These are phyloP conservation scores for Podospora conica DNA, from an alignment of 495 filamentous ascomycete genomes.

Conservation along the genomic window DNA sequence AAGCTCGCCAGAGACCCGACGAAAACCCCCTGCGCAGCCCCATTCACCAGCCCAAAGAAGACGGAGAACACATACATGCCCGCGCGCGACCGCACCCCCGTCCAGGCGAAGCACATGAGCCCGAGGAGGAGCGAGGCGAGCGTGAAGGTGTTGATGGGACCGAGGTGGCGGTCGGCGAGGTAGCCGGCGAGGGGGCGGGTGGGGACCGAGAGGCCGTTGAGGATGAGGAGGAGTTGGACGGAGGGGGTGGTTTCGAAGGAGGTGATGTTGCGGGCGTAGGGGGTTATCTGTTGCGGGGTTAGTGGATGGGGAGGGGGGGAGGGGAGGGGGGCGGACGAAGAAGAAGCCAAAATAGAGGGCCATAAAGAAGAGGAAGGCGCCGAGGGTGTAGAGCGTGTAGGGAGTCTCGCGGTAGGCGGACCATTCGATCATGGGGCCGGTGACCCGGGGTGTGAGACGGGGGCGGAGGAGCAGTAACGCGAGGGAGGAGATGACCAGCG, in stretches of 20 bases:
- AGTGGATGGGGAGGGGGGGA: background rate
- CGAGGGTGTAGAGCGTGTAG: constrained; percentile 34
- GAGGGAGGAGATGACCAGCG: constrained; percentile 27
- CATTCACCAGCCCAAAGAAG: constrained; percentile 36
- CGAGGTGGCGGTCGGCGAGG: constrained; percentile 33
- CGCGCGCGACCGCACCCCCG: constrained; percentile 26
- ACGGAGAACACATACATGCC: constrained; percentile 40
- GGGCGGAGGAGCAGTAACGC: constrained; percentile 31
- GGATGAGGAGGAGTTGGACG: constrained; percentile 38
- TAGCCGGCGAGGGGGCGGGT: constrained; percentile 33
- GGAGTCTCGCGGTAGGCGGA: constrained; percentile 36
- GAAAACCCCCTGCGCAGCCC: constrained; percentile 35
- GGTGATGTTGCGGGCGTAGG: constrained; percentile 36
- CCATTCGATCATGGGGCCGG: constrained; percentile 38
- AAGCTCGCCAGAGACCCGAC: constrained; percentile 34
- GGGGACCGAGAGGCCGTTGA: constrained; percentile 36
- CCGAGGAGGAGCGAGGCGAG: constrained; percentile 28
- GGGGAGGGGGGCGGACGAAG: constrained; percentile 32
- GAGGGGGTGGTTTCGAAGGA: constrained; percentile 34
- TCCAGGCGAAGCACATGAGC: constrained; percentile 34
- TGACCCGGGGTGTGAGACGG: constrained; percentile 24
- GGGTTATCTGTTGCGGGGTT: constrained; percentile 26
- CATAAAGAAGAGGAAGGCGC: constrained; percentile 38
- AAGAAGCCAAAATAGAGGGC: constrained; percentile 42
- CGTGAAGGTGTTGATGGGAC: constrained; percentile 36